Base-by-base conservation (phyloP, 371 early-diverging fungal species). In the Capillidium heterosporum region DNA sequence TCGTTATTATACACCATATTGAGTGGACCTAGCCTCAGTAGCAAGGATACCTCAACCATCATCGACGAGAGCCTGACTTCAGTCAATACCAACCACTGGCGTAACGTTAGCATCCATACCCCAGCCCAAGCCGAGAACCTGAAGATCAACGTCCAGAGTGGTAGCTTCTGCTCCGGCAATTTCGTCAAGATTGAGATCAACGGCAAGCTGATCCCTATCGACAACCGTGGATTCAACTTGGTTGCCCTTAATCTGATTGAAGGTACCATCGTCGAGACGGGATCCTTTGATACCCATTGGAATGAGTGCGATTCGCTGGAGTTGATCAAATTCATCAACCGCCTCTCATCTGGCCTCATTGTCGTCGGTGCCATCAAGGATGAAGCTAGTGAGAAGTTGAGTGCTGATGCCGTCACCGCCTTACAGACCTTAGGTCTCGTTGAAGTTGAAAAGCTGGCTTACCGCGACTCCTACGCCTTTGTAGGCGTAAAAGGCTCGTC, bases 391-490 rank as follows among this genome's bases (percentile, higher is more conserved):
- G 84, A 83, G 60, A 76, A 78, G 32, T 60, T 88, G 39, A 76
- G 77, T 0, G 65, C 67, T 8, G 70, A 70, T 2, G 86, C 84
- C 0, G 63, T 65, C 0, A 59, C 65, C 0, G 81, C 81, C 0
- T 48, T 76, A 41, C 80, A 75, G 54, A 62, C 71, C 31, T 59
- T 90, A 1, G 91, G 91, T 1, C 73, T 81, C 24, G 65, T 62
- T 7, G 59, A 57, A 39, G 76, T 84, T 46, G 69, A 70, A 1
- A 43, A 78, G 1, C 64, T 84, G 29, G 57, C 65, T 42, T 85
- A 82, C 60, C 78, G 87, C 31, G 89, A 88, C 63, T 84, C 85
- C 1, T 90, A 82, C 80, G 83, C 81, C 40, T 58, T 90, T 46
- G 81, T 90, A 63, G 81, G 81, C 0, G 76, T 80, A 57, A 84